A percentile compares a stretch with the other conserved stretches of the same genome.
phyloP scores from a whole-genome alignment of 441 rosid species.

The Mallotus repandus region DNA sequence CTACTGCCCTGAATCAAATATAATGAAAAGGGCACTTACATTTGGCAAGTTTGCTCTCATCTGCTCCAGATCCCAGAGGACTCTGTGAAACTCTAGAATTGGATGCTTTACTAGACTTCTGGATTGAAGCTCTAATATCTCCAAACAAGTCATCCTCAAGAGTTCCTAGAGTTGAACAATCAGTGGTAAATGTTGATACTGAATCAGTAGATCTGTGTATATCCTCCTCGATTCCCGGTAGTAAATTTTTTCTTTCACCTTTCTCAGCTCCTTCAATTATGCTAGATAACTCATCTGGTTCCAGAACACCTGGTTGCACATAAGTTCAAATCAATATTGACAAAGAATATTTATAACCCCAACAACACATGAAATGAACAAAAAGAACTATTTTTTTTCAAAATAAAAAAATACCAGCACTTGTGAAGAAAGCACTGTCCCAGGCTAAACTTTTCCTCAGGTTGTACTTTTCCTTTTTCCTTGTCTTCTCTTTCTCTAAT shows the following conservation, averaged over 20 bases:
- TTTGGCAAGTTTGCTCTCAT: conserved; percentile 30
- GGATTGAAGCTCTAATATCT: conserved; percentile 79
- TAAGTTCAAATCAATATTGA: conserved; percentile 1
- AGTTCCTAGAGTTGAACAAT: conserved; percentile 47
- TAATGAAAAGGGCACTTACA: conserved; percentile 41
- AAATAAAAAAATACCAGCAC: conserved; percentile 47
- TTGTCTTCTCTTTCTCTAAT: conserved; percentile 34
- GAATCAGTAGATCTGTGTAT: conserved; percentile 73
- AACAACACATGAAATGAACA: background rate
- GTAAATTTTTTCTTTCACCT: conserved; percentile 35
- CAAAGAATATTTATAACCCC: background rate
- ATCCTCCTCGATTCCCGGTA: conserved; percentile 76
- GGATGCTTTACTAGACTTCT: conserved; percentile 52
- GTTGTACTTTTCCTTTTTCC: conserved; percentile 52
- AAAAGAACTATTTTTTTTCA: background rate
- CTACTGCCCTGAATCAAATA: background rate
- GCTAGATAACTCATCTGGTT: conserved; percentile 79
- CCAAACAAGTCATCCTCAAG: conserved; percentile 59
- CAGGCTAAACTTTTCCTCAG: conserved; percentile 91
- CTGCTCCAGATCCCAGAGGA: conserved; percentile 29
- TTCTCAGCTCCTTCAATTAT: conserved; percentile 61
- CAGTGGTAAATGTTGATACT: conserved; percentile 68
- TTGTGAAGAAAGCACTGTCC: conserved; percentile 96
- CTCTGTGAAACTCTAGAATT: conserved; percentile 30
- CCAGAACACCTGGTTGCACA: conserved; percentile 63